Evolutionary conservation across 352 stramenopile species (phyloP), one percentile per base, ranked within the genome.

Genomic region (Phytopythium sindhum): DNA sequence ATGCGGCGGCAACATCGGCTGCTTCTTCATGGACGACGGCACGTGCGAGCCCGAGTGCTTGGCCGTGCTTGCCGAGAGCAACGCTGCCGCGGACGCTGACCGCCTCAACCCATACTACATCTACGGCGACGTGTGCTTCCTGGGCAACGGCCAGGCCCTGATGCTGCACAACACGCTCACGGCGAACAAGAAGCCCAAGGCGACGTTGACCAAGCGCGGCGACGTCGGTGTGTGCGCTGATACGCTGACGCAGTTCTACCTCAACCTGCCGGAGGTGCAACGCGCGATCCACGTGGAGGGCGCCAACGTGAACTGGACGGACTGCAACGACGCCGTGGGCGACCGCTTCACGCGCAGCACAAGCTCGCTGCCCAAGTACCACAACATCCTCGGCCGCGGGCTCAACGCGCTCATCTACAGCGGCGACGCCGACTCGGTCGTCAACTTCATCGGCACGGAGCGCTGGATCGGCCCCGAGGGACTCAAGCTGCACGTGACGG

Each of bases 391-490:
- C 14, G 65, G 65, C 24, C 67, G 61, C 58, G 70, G 70, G 5
- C 72, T 92, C 28, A 83, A 80, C 24, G 77, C 57, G 2, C 72
- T 92, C 12, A 90, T 92, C 69, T 92, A 92, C 72, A 89, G 78
- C 48, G 84, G 84, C 48, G 84, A 93, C 48, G 81, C 84, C 23
- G 84, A 93, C 68, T 93, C 82, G 45, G 79, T 91, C 59, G 82
- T 91, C 44, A 93, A 93, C 64, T 93, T 93, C 48, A 89, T 93
- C 48, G 82, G 84, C 51, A 99, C 98, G 41, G 78, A 93, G 67
- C 82, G 84, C 54, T 92, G 84, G 84, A 88, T 92, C 48, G 79
- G 81, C 19, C 74, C 78, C 26, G 61, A 91, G 50, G 81, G 81
- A 4, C 74, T 93, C 39, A 90, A 91, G 65, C 70, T 93, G 51